Evolutionary conservation across 2,329 filamentous ascomycete genomes (phyloP).

Genomic region (Ophiostoma sp.): DNA sequence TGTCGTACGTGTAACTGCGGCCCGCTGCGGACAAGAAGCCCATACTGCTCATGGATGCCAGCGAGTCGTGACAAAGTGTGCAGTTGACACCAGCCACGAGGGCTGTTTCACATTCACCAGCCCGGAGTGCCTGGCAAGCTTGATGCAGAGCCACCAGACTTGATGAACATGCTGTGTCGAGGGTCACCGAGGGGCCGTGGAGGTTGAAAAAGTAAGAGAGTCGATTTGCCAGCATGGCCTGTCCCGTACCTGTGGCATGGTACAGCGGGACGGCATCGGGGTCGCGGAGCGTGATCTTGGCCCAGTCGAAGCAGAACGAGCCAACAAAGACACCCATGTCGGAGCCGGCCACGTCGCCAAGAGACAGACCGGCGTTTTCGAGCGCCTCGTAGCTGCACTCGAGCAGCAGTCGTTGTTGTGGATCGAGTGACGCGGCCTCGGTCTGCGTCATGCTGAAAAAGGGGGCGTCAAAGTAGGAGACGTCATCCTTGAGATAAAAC

Average conservation of each 20-base stretch:
- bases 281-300: conserved; percentile 30
- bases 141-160: conserved; percentile 45
- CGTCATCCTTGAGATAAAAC: conserved; percentile 35
- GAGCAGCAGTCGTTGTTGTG: conserved; percentile 31
- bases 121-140: conserved; percentile 37
- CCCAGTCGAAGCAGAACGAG: conserved; percentile 37
- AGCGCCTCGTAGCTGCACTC: conserved; percentile 35
- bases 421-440: conserved; percentile 35
- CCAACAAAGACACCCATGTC: conserved; percentile 32
- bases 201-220: conserved; percentile 46
- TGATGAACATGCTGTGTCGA: conserved; percentile 50
- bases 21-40: conserved; percentile 43
- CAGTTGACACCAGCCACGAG: conserved; percentile 32
- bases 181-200: conserved; percentile 43
- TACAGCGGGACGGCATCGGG: conserved; percentile 36
- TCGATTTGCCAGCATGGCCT: conserved; percentile 43
- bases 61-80: conserved; percentile 31
- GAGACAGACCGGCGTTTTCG: conserved; percentile 34
- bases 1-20: conserved; percentile 41
- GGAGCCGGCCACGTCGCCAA: conserved; percentile 29
- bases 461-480: conserved; percentile 33
- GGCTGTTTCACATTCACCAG: conserved; percentile 29
- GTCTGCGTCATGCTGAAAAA: conserved; percentile 37
- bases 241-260: conserved; percentile 39
- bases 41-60: conserved; percentile 49